Conservation (phyloP, 352 stramenopile genomes). For the Phytophthora nicotianae region DNA sequence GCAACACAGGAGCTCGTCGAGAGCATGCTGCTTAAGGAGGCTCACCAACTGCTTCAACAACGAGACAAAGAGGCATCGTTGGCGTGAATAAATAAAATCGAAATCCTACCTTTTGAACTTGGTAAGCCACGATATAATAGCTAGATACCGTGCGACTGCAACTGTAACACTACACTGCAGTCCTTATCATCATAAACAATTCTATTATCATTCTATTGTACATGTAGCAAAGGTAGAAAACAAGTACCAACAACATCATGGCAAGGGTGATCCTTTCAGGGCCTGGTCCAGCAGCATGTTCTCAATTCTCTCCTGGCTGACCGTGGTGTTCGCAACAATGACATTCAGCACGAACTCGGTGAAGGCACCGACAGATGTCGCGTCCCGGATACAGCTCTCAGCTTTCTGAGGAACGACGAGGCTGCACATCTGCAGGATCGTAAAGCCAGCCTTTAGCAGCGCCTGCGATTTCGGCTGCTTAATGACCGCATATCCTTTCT, state of each 20-base stretch:
- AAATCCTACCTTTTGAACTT: too few species aligned
- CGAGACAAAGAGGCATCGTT: slow-evolving; percentile 5
- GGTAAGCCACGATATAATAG: neutral
- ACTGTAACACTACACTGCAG: too few species aligned
- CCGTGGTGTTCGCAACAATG: slow-evolving; percentile 38
- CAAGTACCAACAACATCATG: neutral
- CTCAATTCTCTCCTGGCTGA: slow-evolving; percentile 51
- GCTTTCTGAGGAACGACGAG: slow-evolving; percentile 31
- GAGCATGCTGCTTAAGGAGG: slow-evolving; percentile 36
- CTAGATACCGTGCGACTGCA: too few species aligned
- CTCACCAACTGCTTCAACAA: slow-evolving; percentile 16
- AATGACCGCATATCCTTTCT: slow-evolving; percentile 34
- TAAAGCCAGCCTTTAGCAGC: slow-evolving; percentile 18
- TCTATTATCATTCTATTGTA: neutral
- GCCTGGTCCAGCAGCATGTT: slow-evolving; percentile 40
- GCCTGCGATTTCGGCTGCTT: slow-evolving; percentile 15
- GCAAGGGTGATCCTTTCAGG: slow-evolving; percentile 4
- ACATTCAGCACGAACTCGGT: slow-evolving; percentile 37
- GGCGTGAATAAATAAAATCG: neutral
- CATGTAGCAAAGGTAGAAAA: neutral
- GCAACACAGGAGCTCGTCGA: slow-evolving; percentile 53
- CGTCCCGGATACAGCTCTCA: slow-evolving; percentile 14
- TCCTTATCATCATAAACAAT: neutral
- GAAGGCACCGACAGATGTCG: slow-evolving; percentile 20
- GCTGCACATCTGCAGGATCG: slow-evolving; percentile 34